A percentile compares a stretch with the other conserved stretches of the same genome.
phyloP scores from a whole-genome alignment of 441 rosid species.

The Hura crepitans region DNA sequence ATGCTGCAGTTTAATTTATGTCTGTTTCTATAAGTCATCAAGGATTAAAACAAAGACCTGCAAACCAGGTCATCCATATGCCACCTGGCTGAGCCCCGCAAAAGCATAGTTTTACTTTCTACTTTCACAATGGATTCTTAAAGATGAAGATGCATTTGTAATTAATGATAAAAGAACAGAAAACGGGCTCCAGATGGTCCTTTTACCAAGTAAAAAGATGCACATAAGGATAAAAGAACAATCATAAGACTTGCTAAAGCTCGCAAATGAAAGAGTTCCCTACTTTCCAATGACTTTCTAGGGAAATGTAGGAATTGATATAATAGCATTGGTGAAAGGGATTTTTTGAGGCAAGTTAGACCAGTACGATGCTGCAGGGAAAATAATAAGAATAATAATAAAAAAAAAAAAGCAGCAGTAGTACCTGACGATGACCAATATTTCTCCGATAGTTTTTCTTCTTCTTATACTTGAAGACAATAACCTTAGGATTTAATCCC shows the following conservation, averaged over 20 bases:
- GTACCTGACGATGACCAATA: conserved; percentile 94
- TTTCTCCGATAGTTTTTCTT: conserved; percentile 92
- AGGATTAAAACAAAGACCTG: background rate
- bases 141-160: background rate
- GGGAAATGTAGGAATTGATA: background rate
- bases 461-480: conserved; percentile 86
- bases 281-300: background rate
- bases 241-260: background rate
- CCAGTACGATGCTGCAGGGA: background rate
- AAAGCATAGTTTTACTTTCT: conserved; percentile 6
- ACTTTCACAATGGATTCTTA: background rate
- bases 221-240: background rate
- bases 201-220: conserved; percentile 2
- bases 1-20: background rate
- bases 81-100: background rate
- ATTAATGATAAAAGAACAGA: background rate
- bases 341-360: background rate
- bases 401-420: background rate
- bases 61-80: background rate
- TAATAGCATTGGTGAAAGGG: background rate
- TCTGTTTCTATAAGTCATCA: background rate
- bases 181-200: background rate
- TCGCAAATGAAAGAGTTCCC: background rate
- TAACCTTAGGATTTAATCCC: conserved; percentile 77
- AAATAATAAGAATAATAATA: background rate